Base-by-base conservation (phyloP, 2,329 filamentous ascomycete species). In the Cercospora sesami region DNA sequence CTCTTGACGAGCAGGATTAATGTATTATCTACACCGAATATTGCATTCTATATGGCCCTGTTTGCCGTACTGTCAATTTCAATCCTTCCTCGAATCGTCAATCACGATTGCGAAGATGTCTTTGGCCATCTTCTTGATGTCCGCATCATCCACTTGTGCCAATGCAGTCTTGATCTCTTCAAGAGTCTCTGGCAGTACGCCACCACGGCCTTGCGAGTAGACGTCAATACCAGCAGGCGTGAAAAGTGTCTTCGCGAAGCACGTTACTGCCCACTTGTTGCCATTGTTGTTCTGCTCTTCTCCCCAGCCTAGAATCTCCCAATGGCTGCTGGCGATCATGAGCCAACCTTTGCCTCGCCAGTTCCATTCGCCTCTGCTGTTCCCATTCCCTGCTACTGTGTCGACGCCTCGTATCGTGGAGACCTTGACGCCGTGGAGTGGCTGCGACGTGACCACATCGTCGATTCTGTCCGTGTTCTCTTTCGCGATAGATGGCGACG, bases 211-310 rank as follows among this genome's bases (percentile, higher is more conserved):
- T 73, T 90, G 84, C 57, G 87, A 89, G 78, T 94, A 95, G 9
- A 96, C 79, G 79, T 96, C 93, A 31, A 96, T 75, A 0, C 93
- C 93, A 66, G 92, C 91, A 70, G 90, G 90, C 6, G 92, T 95
- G 73, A 96, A 96, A 55, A 94, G 73, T 26, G 91, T 96, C 75
- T 91, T 89, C 70, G 90, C 89, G 79, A 96, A 96, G 84, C 90
- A 94, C 4, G 91, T 96, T 14, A 96, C 91, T 1, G 87, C 88
- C 91, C 91, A 96, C 36, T 81, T 73, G 85, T 77, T 78, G 7
- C 66, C 72, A 8, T 61, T 69, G 10, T 69, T 73, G 9, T 64
- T 68, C 63, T 80, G 77, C 23, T 81, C 80, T 76, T 90, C 86
- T 5, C 92, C 92, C 84, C 87, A 94, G 3, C 90, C 92, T 18